Percentiles rank a stretch among this genome's conserved stretches.
These are phyloP conservation scores for Magnusiomyces ingens DNA, from an alignment of 1,139 yeast species.

Conservation along the genomic window DNA sequence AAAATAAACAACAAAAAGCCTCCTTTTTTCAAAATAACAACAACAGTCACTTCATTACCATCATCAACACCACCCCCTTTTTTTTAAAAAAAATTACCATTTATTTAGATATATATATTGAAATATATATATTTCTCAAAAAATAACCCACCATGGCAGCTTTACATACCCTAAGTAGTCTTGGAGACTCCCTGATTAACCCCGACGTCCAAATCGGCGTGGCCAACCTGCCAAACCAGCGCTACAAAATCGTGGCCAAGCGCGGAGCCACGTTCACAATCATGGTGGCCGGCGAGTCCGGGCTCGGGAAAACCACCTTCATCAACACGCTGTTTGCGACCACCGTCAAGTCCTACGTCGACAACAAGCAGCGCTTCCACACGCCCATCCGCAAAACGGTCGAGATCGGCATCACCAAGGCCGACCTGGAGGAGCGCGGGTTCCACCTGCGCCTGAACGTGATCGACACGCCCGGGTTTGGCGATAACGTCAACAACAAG, in stretches of 20 bases:
- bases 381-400: slow-evolving; percentile 79
- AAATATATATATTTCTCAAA: background rate
- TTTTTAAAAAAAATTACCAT: no score
- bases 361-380: slow-evolving; percentile 60
- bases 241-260: slow-evolving; percentile 86
- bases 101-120: no score
- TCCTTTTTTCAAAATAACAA: no score
- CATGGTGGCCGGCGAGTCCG: slow-evolving; percentile 96
- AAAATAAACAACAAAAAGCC: no score
- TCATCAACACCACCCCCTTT: no score
- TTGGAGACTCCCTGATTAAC: slow-evolving; percentile 1
- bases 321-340: slow-evolving; percentile 74
- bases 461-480: slow-evolving; percentile 97
- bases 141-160: slow-evolving; percentile 7
- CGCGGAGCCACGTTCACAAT: slow-evolving; percentile 85
- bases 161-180: background rate
- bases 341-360: slow-evolving; percentile 55
- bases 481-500: slow-evolving; percentile 88
- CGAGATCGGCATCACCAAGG: slow-evolving; percentile 84
- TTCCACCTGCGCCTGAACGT: slow-evolving; percentile 79
- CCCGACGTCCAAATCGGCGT: slow-evolving; percentile 50
- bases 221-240: slow-evolving; percentile 86
- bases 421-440: slow-evolving; percentile 87
- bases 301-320: slow-evolving; percentile 84
- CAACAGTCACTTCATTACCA: no score